Conservation (phyloP, 2,329 filamentous ascomycete genomes). For the Scopulariopsis brevicaulis region DNA sequence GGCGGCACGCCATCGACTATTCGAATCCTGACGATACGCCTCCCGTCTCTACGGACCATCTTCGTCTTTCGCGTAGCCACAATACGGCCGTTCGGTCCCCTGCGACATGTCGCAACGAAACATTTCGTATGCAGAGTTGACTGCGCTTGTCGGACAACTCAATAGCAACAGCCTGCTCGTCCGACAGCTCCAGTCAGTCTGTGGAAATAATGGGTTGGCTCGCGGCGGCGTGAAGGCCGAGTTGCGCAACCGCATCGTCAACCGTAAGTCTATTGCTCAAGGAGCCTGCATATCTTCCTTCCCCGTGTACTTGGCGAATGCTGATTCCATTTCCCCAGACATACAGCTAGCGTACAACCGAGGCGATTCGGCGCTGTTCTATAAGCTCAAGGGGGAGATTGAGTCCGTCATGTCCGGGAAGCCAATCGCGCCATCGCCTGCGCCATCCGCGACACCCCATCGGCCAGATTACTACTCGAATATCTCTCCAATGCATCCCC, state of each 20-base stretch:
- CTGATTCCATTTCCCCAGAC: slow-evolving; percentile 4
- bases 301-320: not conserved
- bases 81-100: not conserved
- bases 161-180: slow-evolving; percentile 36
- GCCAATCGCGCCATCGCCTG: not conserved
- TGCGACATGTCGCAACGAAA: slow-evolving; percentile 11
- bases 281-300: not conserved
- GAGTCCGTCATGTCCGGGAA: not conserved
- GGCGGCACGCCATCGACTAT: not conserved
- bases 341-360: not conserved
- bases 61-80: not conserved
- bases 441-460: not conserved
- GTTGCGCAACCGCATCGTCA: slow-evolving; percentile 66
- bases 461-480: not conserved
- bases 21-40: not conserved
- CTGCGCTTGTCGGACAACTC: slow-evolving; percentile 30
- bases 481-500: not conserved
- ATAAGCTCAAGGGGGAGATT: not conserved
- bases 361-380: not conserved
- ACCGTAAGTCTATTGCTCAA: slow-evolving; percentile 43
- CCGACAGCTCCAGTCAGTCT: slow-evolving; percentile 63
- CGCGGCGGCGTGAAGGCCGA: slow-evolving; percentile 78
- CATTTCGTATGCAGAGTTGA: slow-evolving; percentile 26
- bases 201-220: slow-evolving; percentile 60
- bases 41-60: not conserved